Base-by-base conservation (phyloP, 495 filamentous ascomycete species). In the Penicillium paxilli region DNA sequence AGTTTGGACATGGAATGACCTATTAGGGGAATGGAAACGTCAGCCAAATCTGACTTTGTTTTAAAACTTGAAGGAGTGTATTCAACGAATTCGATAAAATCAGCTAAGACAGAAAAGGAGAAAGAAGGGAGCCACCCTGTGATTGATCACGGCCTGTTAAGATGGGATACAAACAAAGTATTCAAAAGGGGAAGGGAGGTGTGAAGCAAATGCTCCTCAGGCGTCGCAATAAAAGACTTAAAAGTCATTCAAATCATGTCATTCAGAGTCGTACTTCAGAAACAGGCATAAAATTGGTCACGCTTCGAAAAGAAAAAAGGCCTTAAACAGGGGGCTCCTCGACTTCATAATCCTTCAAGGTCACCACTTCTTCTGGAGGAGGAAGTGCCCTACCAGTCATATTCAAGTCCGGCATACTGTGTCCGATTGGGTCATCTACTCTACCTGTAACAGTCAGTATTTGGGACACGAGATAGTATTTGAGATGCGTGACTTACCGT, bases 281-380 rank as follows among this genome's bases (percentile, higher is more conserved):
- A 17, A 25, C 24, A 47, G 26, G n/a, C 21, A 55, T n/a, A 55
- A 21, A 47, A 49, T 10, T n/a, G 7, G 48, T 44, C 19, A 23
- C 40, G 3, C 2, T 10, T 19, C 19, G 3, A 11, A 1, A 22
- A 42, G 11, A 22, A n/a, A n/a, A n/a, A n/a, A 2, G 16, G 35
- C 23, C 35, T 64, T 42, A 55, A 57, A 63, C 41, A 38, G 59
- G 33, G 45, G 71, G 69, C 61, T 76, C 72, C 59, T 76, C 72
- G 33, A 76, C 58, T 65, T 74, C 71, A 64, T 76, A 70, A 40
- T 66, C 60, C 42, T 37, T 68, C 59, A 72, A 55, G 11, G 73
- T 73, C 41, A 74, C 51, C 48, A 63, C 49, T 37, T 54, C 54
- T 50, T 53, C 57, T 49, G 64, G 59, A 10, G 60, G 48, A 37